These are phyloP conservation scores for Dendrocalamus sinicus DNA, from an alignment of 176 grass and related monocot species.

Conservation along the genomic window DNA sequence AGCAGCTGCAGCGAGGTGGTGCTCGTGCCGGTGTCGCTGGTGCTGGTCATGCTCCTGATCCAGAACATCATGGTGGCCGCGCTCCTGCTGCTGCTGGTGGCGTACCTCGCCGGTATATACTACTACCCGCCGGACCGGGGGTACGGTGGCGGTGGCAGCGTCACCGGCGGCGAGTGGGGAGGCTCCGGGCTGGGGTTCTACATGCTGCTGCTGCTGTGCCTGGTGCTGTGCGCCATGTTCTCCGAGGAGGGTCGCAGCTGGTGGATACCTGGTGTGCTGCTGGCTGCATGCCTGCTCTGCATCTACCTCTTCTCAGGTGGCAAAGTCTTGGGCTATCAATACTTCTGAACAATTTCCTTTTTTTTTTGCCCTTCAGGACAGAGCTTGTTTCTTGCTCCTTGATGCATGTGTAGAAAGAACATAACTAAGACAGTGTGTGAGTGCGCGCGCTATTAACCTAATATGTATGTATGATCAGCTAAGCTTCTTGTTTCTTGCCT, in stretches of 20 bases:
- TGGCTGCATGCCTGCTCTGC: constrained; percentile 59
- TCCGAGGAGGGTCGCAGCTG: constrained; percentile 56
- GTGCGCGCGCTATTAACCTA: background rate
- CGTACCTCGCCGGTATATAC: constrained; percentile 60
- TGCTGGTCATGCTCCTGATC: constrained; percentile 57
- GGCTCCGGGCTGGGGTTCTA: constrained; percentile 60
- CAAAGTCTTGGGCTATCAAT: constrained; percentile 45
- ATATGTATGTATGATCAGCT: background rate
- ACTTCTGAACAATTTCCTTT: constrained; percentile 25
- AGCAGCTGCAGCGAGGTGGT: constrained; percentile 55
- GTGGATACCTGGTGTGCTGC: constrained; percentile 64
- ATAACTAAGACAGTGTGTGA: background rate
- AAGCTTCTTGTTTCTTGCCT: background rate
- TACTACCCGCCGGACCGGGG: constrained; percentile 47
- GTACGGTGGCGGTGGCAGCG: background rate
- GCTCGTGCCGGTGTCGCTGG: constrained; percentile 58
- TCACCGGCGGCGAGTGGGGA: constrained; percentile 14
- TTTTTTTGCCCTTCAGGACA: background rate
- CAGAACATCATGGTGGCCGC: constrained; percentile 50
- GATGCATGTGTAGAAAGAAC: background rate
- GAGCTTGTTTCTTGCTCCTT: constrained; percentile 16
- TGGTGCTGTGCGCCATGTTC: constrained; percentile 58
- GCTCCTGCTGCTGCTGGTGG: constrained; percentile 50
- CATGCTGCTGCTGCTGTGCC: constrained; percentile 65
- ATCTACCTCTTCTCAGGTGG: constrained; percentile 64